phyloP scores from a whole-genome alignment of 805 yeast genomes.

The Wickerhamiella shivajii region DNA sequence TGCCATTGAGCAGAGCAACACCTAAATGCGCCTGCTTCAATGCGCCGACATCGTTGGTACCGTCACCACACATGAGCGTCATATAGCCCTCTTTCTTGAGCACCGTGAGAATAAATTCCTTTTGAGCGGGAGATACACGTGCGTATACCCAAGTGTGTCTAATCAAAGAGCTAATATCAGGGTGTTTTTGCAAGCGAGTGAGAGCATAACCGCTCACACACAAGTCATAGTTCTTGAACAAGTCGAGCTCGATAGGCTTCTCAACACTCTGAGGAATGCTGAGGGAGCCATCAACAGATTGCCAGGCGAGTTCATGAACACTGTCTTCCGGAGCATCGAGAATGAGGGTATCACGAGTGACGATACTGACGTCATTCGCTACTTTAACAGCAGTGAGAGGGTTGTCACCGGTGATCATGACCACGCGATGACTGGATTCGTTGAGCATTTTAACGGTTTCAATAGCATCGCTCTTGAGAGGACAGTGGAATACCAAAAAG shows the following conservation, averaged over 20 bases:
- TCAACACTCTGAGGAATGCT: slow-evolving; percentile 51
- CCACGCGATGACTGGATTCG: slow-evolving; percentile 86
- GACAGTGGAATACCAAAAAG: slow-evolving; percentile 93
- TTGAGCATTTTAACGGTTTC: slow-evolving; percentile 84
- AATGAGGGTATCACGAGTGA: slow-evolving; percentile 69
- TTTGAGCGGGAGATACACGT: slow-evolving; percentile 91
- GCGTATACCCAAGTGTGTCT: slow-evolving; percentile 95
- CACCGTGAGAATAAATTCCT: slow-evolving; percentile 74
- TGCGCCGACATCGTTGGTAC: slow-evolving; percentile 99
- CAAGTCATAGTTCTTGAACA: slow-evolving; percentile 60
- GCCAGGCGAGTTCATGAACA: slow-evolving; percentile 57
- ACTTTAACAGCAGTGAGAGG: slow-evolving; percentile 97
- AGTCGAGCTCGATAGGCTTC: slow-evolving; percentile 38
- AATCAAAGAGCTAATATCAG: slow-evolving; percentile 54
- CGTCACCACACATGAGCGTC: slow-evolving; percentile 98
- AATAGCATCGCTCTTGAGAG: slow-evolving; percentile 84
- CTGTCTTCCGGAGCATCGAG: slow-evolving; percentile 72
- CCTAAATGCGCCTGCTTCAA: slow-evolving; percentile 97
- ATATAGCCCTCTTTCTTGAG: slow-evolving; percentile 79
- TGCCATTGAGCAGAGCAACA: slow-evolving; percentile 93
- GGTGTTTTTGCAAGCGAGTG: slow-evolving; percentile 44
- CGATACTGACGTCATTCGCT: slow-evolving; percentile 82
- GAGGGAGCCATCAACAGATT: slow-evolving; percentile 64
- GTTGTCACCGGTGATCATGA: slow-evolving; percentile 98
- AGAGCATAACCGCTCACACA: slow-evolving; percentile 92